These are phyloP conservation scores for Nigrospora osmanthi DNA, from an alignment of 2,329 filamentous ascomycete species.

Conservation along the genomic window DNA sequence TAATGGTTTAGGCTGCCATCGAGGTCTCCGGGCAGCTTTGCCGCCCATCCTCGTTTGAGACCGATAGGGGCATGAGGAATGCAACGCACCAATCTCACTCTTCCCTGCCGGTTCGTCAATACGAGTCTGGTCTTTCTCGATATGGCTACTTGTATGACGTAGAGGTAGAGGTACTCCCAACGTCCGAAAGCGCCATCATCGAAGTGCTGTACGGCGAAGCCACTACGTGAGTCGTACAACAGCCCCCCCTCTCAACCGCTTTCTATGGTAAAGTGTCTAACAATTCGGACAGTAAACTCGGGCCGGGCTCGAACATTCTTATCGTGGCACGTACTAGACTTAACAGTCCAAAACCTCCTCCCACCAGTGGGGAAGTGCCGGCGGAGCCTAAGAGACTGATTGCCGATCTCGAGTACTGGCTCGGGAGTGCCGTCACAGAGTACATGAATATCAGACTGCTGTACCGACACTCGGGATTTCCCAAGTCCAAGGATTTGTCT, in stretches of 20 bases:
- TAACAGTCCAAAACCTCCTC: slow-evolving; percentile 8
- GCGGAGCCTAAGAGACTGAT: slow-evolving; percentile 45
- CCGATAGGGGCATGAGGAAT: neutral
- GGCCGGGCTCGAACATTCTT: slow-evolving; percentile 34
- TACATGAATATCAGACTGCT: slow-evolving; percentile 45
- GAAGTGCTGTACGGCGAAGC: slow-evolving; percentile 31
- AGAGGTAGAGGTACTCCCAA: slow-evolving; percentile 35
- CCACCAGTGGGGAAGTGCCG: neutral
- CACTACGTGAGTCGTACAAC: slow-evolving; percentile 4
- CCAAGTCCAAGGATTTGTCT: slow-evolving; percentile 18
- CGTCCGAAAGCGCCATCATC: slow-evolving; percentile 29
- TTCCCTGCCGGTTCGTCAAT: slow-evolving; percentile 12
- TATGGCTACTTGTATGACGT: slow-evolving; percentile 44
- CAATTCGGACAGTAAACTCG: slow-evolving; percentile 26
- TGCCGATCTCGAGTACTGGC: slow-evolving; percentile 47
- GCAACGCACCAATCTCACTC: slow-evolving; percentile 2
- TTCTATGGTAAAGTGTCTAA: no score
- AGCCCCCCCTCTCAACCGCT: no score
- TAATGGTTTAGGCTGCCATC: slow-evolving; percentile 39
- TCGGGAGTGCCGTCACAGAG: slow-evolving; percentile 38
- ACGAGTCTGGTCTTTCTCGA: slow-evolving; percentile 13
- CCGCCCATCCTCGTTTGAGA: slow-evolving; percentile 9
- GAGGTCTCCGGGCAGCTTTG: slow-evolving; percentile 35
- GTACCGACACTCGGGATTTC: slow-evolving; percentile 51
- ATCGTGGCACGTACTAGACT: slow-evolving; percentile 40